Base-by-base conservation (phyloP, 345 rosid genomes). In the Stellera chamaejasme region DNA sequence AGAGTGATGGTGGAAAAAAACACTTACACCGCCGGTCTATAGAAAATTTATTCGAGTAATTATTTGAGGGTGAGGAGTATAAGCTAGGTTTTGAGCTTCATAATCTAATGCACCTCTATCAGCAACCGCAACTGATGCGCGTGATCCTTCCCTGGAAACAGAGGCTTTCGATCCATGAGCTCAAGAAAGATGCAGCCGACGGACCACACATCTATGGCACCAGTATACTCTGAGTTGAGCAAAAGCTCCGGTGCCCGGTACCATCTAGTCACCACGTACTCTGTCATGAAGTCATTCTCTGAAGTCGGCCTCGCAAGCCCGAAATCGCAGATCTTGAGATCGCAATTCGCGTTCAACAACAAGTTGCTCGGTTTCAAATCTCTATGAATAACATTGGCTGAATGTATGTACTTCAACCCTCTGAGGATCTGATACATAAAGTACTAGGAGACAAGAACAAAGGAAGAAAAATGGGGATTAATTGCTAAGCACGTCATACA, bases 141-240 rank as follows among this genome's bases (percentile, higher is more conserved):
- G 32, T 87, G 96, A 69, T 94, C 99, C 63, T 16, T 94, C 51
- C 99, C 99, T 0, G 97, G 99, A 63, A 90, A 94, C 69, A 94
- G 45, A 69, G 99, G 97, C 47, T 74, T 94, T 67, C 95, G 69
- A 52, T 94, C 87, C 96, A 90, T 79, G 19, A 94, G 95, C 80
- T 94, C 99, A 97, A 94, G 80, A 61, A 70, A 94, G 65, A 94
- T 80, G 76, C 99, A 94, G 52, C 99, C 99, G 10, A 90, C 99
- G 53, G 99, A 94, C 99, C 97, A 94, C 48, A 94, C 96, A 75
- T 94, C 99, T 10, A 90, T 94, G 27, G 99, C 84, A n/a, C 93
- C 87, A n/a, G 92, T 90, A 61, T 94, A 90, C 25, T 90, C 96
- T 0, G 97, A 80, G 79, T 85, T 94, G 52, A 94, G 78, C 65